Conservation (phyloP, 169 alveolate species). For the Plasmodium vivax region DNA sequence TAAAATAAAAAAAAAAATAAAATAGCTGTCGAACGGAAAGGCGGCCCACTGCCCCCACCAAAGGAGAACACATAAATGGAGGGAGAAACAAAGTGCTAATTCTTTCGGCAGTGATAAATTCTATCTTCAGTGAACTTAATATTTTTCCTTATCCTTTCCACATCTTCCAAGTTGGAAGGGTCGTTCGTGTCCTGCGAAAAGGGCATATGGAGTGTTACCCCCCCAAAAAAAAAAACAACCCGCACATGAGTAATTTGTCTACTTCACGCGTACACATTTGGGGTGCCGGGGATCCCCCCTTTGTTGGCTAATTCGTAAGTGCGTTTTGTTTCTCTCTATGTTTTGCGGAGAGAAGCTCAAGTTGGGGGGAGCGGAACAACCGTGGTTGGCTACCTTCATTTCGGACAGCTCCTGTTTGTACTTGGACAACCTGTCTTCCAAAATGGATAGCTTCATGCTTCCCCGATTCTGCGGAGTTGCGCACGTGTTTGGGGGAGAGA, state of each 20-base stretch:
- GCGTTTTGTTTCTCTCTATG: not conserved
- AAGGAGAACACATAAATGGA: conserved; percentile 2
- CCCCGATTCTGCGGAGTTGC: not conserved
- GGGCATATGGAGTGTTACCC: not conserved
- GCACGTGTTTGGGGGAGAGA: not conserved
- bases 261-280: not conserved
- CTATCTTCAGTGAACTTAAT: conserved; percentile 33
- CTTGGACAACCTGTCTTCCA: conserved; percentile 20
- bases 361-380: not conserved
- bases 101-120: conserved; percentile 4
- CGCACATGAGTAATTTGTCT: not conserved
- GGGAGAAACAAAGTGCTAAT: not conserved
- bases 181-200: conserved; percentile 2
- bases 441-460: conserved; percentile 4
- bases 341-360: not conserved
- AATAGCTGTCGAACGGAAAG: not conserved
- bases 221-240: not conserved
- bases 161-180: not conserved
- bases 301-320: not conserved
- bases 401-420: conserved; percentile 12
- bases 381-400: conserved; percentile 9
- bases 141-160: conserved; percentile 5
- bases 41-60: not conserved
- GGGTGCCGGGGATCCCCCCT: not conserved
- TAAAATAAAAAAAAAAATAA: conserved; percentile 19